Evolutionary conservation across 345 rosid species (phyloP).

Genomic region (Crucihimalaya himalaica): DNA sequence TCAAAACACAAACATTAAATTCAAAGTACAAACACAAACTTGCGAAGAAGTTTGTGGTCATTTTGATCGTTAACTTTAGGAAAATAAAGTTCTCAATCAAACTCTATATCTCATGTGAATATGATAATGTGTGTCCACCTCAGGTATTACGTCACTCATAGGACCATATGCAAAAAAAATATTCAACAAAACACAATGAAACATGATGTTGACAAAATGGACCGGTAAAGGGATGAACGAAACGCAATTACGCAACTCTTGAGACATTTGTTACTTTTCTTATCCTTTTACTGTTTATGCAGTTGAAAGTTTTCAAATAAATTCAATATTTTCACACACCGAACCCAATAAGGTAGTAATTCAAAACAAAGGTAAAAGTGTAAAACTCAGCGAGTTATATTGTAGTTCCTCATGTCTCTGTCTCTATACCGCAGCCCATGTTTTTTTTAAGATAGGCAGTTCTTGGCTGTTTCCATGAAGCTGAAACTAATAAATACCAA

Average conservation of each 20-base stretch:
- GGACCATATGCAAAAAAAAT: background rate
- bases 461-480: slow-evolving; percentile 21
- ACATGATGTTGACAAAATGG: slow-evolving; percentile 30
- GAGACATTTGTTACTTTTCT: slow-evolving; percentile 6
- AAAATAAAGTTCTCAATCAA: background rate
- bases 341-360: background rate
- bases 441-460: slow-evolving; percentile 8
- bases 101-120: background rate
- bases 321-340: background rate
- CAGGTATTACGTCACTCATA: slow-evolving; percentile 22
- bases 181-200: slow-evolving; percentile 28
- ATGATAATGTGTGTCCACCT: slow-evolving; percentile 10
- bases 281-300: slow-evolving; percentile 9
- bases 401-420: background rate
- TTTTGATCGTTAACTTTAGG: background rate
- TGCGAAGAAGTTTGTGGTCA: background rate
- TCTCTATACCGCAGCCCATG: slow-evolving; percentile 22
- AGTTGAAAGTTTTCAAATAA: slow-evolving; percentile 8
- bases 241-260: slow-evolving; percentile 32
- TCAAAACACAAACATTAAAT: background rate
- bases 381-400: background rate
- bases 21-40: background rate
- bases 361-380: background rate
- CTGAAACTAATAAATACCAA: background rate
- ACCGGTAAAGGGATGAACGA: slow-evolving; percentile 9